These are phyloP conservation scores for Phaeoacremonium minimum DNA, from an alignment of 2,329 filamentous ascomycete genomes.

Conservation along the genomic window DNA sequence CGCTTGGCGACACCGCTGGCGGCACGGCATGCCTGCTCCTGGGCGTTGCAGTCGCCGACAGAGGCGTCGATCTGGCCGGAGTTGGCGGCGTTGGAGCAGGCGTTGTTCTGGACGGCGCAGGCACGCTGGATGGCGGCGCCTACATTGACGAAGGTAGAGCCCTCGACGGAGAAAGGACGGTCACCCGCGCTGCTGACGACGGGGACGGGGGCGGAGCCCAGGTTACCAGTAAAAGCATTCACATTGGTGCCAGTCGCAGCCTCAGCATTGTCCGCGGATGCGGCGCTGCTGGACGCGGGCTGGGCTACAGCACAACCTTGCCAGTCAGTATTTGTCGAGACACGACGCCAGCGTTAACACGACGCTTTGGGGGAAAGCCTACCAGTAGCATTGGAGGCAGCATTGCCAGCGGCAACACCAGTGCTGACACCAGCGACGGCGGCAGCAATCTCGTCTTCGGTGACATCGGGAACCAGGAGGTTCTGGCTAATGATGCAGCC, in stretches of 20 bases:
- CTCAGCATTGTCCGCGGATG: conserved; percentile 8
- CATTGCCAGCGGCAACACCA: conserved; percentile 9
- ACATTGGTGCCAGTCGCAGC: conserved; percentile 27
- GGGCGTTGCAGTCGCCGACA: conserved; percentile 35
- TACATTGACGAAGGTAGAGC: conserved; percentile 46
- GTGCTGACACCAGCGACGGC: conserved; percentile 34
- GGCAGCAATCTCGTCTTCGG: conserved; percentile 45
- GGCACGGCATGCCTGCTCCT: conserved; percentile 31
- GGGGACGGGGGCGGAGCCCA: conserved; percentile 35
- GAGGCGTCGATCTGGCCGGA: conserved; percentile 28
- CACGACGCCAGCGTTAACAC: too few relatives aligned
- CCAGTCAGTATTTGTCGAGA: background rate
- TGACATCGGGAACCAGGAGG: conserved; percentile 50
- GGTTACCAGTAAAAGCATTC: conserved; percentile 39
- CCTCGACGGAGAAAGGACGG: conserved; percentile 48
- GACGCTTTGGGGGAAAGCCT: too few relatives aligned
- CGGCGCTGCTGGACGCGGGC: conserved; percentile 3
- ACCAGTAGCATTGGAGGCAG: conserved; percentile 7
- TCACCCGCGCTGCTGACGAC: conserved; percentile 29
- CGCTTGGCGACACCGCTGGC: conserved; percentile 13
- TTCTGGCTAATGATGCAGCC: conserved; percentile 55
- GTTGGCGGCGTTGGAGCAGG: conserved; percentile 44
- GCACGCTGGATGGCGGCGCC: conserved; percentile 41
- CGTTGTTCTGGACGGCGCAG: conserved; percentile 46
- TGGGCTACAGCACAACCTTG: conserved; percentile 1